phyloP scores from a whole-genome alignment of 2,329 filamentous ascomycete genomes.

The Botrytis fabae region DNA sequence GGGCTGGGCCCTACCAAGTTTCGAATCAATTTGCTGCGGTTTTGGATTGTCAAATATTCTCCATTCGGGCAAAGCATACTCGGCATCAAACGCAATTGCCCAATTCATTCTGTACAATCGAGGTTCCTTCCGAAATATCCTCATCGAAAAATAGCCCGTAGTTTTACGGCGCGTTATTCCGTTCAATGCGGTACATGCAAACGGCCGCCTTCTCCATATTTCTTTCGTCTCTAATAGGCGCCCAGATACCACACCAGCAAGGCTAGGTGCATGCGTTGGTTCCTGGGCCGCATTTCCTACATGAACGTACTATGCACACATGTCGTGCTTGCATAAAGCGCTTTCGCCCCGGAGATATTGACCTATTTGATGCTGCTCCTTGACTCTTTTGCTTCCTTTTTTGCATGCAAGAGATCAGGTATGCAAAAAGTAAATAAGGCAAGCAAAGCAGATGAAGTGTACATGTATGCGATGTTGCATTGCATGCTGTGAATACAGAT shows the following conservation, averaged over 20 bases:
- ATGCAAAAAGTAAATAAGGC: neutral
- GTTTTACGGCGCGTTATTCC: neutral
- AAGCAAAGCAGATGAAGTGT: neutral
- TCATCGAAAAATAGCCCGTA: neutral
- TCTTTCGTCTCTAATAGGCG: neutral
- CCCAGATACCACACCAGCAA: neutral
- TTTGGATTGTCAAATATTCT: neutral
- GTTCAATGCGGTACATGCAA: neutral
- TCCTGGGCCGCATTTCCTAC: neutral
- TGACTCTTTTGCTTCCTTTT: neutral
- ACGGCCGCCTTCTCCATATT: slow-evolving; percentile 3
- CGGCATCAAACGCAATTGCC: neutral
- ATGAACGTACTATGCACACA: neutral
- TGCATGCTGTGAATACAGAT: neutral
- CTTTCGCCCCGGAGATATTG: neutral
- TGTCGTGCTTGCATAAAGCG: neutral
- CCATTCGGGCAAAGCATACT: neutral
- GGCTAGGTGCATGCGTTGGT: neutral
- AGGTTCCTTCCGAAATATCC: neutral
- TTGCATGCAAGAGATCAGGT: neutral
- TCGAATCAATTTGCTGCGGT: neutral
- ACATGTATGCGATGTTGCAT: neutral
- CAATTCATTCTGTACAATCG: neutral
- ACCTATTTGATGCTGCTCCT: neutral
- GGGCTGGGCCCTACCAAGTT: neutral